Evolutionary conservation across 2,329 filamentous ascomycete genomes (phyloP).

Genomic region (Trichoderma simmonsii): DNA sequence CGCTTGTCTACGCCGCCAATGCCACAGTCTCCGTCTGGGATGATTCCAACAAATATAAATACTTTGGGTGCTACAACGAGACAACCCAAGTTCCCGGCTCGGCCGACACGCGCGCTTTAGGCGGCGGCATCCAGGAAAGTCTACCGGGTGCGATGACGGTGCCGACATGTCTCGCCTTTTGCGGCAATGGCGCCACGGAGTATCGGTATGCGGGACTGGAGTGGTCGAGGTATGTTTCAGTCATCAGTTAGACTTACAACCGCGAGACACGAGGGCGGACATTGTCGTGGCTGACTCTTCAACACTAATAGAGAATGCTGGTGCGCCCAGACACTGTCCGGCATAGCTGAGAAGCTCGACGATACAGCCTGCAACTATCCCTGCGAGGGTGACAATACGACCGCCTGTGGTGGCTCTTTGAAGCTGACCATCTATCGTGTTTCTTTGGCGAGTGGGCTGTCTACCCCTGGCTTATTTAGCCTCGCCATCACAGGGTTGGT

Average conservation of each 20-base stretch:
- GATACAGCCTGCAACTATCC: slow-evolving; percentile 49
- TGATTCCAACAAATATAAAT: slow-evolving; percentile 33
- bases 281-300: background rate
- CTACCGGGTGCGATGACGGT: slow-evolving; percentile 49
- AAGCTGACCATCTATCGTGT: slow-evolving; percentile 46
- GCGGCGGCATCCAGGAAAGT: slow-evolving; percentile 40
- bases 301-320: slow-evolving; percentile 52
- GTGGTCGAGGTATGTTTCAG: slow-evolving; percentile 42
- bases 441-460: slow-evolving; percentile 17
- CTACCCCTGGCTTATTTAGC: background rate
- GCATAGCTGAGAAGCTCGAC: slow-evolving; percentile 43
- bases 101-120: slow-evolving; percentile 45
- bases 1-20: slow-evolving; percentile 21
- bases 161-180: slow-evolving; percentile 49
- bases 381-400: slow-evolving; percentile 51
- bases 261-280: background rate
- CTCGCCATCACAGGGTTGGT: background rate
- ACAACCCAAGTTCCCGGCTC: slow-evolving; percentile 45
- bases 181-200: slow-evolving; percentile 36
- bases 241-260: background rate
- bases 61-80: slow-evolving; percentile 59
- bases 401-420: slow-evolving; percentile 53
- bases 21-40: slow-evolving; percentile 34
- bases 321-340: slow-evolving; percentile 51
- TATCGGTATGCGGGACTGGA: slow-evolving; percentile 55